A percentile compares a stretch with the other conserved stretches of the same genome.
phyloP scores from a whole-genome alignment of 1,284 basidiomycete species.

The Abortiporus biennis region DNA sequence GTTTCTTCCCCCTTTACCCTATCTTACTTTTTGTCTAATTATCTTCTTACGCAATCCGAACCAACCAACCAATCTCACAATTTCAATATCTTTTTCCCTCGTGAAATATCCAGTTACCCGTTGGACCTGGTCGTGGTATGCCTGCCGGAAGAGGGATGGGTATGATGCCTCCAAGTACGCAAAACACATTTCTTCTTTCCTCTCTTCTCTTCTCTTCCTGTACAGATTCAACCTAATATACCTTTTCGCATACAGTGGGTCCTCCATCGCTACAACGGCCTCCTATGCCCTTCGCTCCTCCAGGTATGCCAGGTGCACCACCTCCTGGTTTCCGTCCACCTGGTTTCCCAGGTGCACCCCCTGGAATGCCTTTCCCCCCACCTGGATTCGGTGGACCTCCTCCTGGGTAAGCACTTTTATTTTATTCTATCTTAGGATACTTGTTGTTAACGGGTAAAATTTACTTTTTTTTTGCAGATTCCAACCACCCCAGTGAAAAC shows the following conservation, averaged over 20 bases:
- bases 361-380: slow-evolving; percentile 53
- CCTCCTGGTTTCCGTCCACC: slow-evolving; percentile 83
- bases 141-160: slow-evolving; percentile 97
- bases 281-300: slow-evolving; percentile 80
- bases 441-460: slow-evolving; percentile 1
- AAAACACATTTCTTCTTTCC: neutral
- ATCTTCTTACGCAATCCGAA: slow-evolving; percentile 3
- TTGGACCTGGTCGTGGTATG: slow-evolving; percentile 90
- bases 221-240: neutral
- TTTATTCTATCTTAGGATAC: slow-evolving; percentile 6
- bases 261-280: slow-evolving; percentile 72
- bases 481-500: slow-evolving; percentile 39
- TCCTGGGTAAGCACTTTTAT: slow-evolving; percentile 61
- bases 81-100: slow-evolving; percentile 2
- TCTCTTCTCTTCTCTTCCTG: neutral
- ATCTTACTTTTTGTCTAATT: slow-evolving; percentile 15
- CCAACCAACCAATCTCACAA: too few species aligned
- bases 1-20: slow-evolving; percentile 10
- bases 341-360: slow-evolving; percentile 53
- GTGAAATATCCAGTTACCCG: slow-evolving; percentile 54
- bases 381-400: slow-evolving; percentile 78
- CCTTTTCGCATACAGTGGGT: slow-evolving; percentile 38
- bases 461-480: slow-evolving; percentile 39
- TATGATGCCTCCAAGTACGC: slow-evolving; percentile 86
- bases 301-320: slow-evolving; percentile 72